These are phyloP conservation scores for Ascomycota sp. DNA, from an alignment of 2,329 filamentous ascomycete genomes.

Conservation along the genomic window DNA sequence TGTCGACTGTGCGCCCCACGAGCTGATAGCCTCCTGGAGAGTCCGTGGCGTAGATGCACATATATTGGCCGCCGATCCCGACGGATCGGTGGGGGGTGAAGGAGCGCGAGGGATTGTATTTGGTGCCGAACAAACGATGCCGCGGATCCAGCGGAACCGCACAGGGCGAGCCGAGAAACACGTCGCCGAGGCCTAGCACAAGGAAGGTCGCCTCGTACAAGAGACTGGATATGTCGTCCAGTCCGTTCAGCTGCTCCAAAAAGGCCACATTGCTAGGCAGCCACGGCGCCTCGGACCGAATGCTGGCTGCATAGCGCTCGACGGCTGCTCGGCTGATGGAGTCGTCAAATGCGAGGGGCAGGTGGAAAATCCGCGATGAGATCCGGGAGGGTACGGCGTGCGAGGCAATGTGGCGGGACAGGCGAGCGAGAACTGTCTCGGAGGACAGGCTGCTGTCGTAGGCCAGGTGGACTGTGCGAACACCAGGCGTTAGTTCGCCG, in stretches of 20 bases:
- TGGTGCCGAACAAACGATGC: conserved; percentile 14
- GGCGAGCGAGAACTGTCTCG: conserved; percentile 4
- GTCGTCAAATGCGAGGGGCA: conserved; percentile 19
- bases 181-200: conserved; percentile 16
- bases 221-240: conserved; percentile 8
- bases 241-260: conserved; percentile 13
- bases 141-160: conserved; percentile 13
- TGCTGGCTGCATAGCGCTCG: conserved; percentile 36
- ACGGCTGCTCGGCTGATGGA: conserved; percentile 24
- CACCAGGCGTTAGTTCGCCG: conserved; percentile 12
- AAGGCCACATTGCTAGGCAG: conserved; percentile 40
- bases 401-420: conserved; percentile 7
- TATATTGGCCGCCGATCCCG: conserved; percentile 15
- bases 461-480: conserved; percentile 12
- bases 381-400: conserved; percentile 7
- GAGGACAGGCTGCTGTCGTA: conserved; percentile 7
- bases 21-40: conserved; percentile 17
- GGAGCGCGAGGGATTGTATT: conserved; percentile 16
- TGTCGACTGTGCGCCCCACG: conserved; percentile 13
- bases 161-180: conserved; percentile 17
- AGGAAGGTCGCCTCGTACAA: conserved; percentile 13
- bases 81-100: conserved; percentile 15
- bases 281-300: conserved; percentile 36
- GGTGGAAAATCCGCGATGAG: conserved; percentile 10
- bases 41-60: conserved; percentile 17